Evolutionary conservation across 257 asterid species (phyloP).

Genomic region (Lycium ferocissimum): DNA sequence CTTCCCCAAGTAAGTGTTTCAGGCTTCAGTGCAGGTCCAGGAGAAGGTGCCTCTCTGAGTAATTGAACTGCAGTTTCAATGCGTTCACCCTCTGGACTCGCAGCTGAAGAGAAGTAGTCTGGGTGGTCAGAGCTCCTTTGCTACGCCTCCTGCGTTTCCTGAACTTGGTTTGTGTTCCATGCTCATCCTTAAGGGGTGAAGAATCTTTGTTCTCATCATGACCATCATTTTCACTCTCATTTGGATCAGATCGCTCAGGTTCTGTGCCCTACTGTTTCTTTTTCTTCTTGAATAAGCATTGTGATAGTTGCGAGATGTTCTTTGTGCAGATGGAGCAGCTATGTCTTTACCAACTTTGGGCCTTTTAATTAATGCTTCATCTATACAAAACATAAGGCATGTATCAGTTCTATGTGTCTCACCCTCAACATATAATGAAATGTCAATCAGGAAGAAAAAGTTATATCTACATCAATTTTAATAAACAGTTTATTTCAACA

Average conservation of each 20-base stretch:
- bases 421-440: neutral
- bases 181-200: slow-evolving; percentile 39
- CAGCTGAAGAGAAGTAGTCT: slow-evolving; percentile 34
- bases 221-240: slow-evolving; percentile 40
- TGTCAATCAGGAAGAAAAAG: neutral
- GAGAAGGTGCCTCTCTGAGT: slow-evolving; percentile 32
- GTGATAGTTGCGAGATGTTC: slow-evolving; percentile 33
- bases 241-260: slow-evolving; percentile 35
- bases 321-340: slow-evolving; percentile 29
- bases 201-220: slow-evolving; percentile 39
- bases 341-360: slow-evolving; percentile 41
- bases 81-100: slow-evolving; percentile 31
- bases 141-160: slow-evolving; percentile 40
- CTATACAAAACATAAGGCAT: neutral
- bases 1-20: slow-evolving; percentile 51
- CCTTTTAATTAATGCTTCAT: slow-evolving; percentile 47
- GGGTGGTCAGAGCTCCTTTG: slow-evolving; percentile 28
- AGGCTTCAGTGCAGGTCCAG: slow-evolving; percentile 33
- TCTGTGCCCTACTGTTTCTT: slow-evolving; percentile 36
- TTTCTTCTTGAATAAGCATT: slow-evolving; percentile 42
- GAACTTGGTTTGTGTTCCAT: slow-evolving; percentile 40
- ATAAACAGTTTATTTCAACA: neutral
- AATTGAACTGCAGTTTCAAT: slow-evolving; percentile 34
- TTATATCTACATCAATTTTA: neutral
- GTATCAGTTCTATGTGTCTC: neutral